phyloP scores from a whole-genome alignment of 2,329 filamentous ascomycete species.

The Monosporascus sp. region DNA sequence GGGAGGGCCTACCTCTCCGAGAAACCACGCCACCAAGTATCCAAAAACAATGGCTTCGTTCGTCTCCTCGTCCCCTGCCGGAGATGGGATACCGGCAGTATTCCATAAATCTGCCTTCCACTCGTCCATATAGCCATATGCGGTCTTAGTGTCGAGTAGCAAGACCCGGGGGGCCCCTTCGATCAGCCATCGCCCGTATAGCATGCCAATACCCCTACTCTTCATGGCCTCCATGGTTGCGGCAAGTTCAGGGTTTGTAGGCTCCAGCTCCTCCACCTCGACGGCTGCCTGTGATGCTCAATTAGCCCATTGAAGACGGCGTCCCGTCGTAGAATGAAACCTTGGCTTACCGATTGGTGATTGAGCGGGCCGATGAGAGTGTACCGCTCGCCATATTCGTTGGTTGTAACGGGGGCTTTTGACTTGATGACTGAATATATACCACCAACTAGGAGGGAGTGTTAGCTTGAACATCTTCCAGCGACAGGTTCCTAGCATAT shows the following conservation, averaged over 20 bases:
- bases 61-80: slow-evolving; percentile 85
- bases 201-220: slow-evolving; percentile 79
- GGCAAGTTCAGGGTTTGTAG: slow-evolving; percentile 71
- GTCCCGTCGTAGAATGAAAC: slow-evolving; percentile 11
- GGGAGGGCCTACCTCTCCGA: slow-evolving; percentile 72
- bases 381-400: slow-evolving; percentile 97
- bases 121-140: slow-evolving; percentile 85
- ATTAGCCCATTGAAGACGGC: slow-evolving; percentile 7
- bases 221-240: slow-evolving; percentile 89
- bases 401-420: slow-evolving; percentile 94
- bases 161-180: slow-evolving; percentile 92
- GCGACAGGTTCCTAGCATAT: background rate
- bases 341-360: slow-evolving; percentile 67
- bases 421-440: slow-evolving; percentile 99
- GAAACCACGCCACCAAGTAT: slow-evolving; percentile 95
- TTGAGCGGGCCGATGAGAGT: slow-evolving; percentile 93
- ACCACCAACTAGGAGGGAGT: slow-evolving; percentile 67
- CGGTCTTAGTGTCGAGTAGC: slow-evolving; percentile 91
- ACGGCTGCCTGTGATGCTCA: slow-evolving; percentile 67
- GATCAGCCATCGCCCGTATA: slow-evolving; percentile 97
- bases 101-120: slow-evolving; percentile 98
- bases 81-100: slow-evolving; percentile 86
- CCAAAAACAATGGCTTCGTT: slow-evolving; percentile 98
- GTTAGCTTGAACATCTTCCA: background rate
- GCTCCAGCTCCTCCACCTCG: slow-evolving; percentile 90